Evolutionary conservation across 345 rosid species (phyloP), one percentile per base, ranked within the genome.

Genomic region (Pugionium dolabratum): DNA sequence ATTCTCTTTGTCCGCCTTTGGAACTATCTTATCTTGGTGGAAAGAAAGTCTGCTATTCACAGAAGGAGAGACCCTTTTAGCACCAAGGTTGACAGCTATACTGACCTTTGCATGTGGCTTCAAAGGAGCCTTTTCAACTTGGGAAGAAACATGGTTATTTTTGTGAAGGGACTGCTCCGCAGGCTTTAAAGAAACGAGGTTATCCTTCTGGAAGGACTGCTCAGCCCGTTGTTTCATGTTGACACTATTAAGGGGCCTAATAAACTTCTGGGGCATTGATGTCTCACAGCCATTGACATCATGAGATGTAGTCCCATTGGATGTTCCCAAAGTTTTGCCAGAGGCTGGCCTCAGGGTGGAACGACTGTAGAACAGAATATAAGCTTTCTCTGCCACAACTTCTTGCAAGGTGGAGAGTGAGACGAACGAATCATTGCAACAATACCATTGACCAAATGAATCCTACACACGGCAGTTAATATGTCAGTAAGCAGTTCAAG

Each of bases 311-410:
- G 76, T 85, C 72, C 95, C 91, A 62, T 78, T 84, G 55, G 84
- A 67, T 70, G 77, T 50, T 58, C 74, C 64, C 46, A 71, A 28
- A 62, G 71, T 59, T 66, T 59, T 58, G 3, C 75, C 61, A 64
- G 88, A 74, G 57, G 55, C 75, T 50, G 97, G 81, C 73, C 85
- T 81, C 73, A 80, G 91, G 72, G 80, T 89, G 46, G 77, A 59
- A 52, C 97, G 96, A 67, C 90, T 73, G 79, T 85, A 91, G 79
- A 95, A 91, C 64, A 95, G 90, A 70, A 95, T 85, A 76, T 95
- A 95, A 54, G 82, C 98, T 77, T 84, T 91, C 79, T 95, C 94
- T 36, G 99, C 91, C 76, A 95, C 76, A 52, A 95, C 99, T 69
- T 89, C 87, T 73, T 95, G 87, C 72, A 81, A 75, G 47, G 83